Evolutionary conservation across 2,329 filamentous ascomycete genomes (phyloP), one percentile per base, ranked within the genome.

Genomic region (Fusarium tupiense): DNA sequence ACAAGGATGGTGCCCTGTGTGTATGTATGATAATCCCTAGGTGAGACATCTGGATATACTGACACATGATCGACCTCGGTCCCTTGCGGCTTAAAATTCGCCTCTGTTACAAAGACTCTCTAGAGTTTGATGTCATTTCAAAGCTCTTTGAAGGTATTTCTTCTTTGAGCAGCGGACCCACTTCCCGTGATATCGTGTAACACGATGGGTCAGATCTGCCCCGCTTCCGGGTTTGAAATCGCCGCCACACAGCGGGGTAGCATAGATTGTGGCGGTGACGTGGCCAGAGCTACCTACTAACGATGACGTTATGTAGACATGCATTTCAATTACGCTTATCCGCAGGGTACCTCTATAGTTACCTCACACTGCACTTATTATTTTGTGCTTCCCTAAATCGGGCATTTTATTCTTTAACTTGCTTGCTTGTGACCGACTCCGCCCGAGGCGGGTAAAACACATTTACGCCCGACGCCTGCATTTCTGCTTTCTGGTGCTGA

Each of bases 251-350:
- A 33, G 72, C 64, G 68, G 72, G 68, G 64, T 41, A 43, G 17
- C 14, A n/a, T 24, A 7, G 16, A 24, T n/a, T 73, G 70, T 73
- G 71, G 71, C 71, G 72, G 68, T 74, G 72, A 74, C 68, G 72
- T 69, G 61, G 26, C n/a, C 49, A 61, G 16, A 54, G 44, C 33
- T 61, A 26, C 37, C 35, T 61, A 26, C 37, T 24, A 41, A 38
- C n/a, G 40, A 29, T 56, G 52, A 56, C 52, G 52, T 56, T 29
- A 56, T 29, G 14, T 56, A 11, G 14, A 40, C 16, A 29, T 29
- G 8, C 20, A 38, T 37, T 58, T 38, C 31, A 40, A 53, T 47
- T 41, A 61, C 33, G 33, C 38, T 43, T 19, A 49, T 49, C 9
- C 26, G 9, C 8, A 49, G 29, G 20, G 20, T 37, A 37, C 35